Evolutionary conservation across 108 stramenopile species (phyloP), one percentile per base, ranked within the genome.

Genomic region (Cyclotella baltica): DNA sequence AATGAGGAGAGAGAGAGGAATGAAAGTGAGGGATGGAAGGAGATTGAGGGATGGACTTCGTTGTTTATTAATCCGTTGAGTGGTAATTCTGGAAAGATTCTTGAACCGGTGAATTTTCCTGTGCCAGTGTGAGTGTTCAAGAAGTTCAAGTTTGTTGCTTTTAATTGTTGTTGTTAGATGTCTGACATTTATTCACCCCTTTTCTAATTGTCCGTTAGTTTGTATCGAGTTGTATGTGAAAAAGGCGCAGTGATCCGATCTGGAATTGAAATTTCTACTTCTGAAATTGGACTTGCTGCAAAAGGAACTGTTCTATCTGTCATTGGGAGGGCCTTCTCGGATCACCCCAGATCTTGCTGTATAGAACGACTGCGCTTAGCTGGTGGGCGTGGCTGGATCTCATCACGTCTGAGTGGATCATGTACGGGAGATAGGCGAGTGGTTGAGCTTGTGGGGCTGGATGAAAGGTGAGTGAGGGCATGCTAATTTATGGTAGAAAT

Each of bases 311-410:
- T 84, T 4, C 69, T 94, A n/a, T 71, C 83, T n/a, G 81, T 96
- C 35, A 74, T 79, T 19, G 88, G 81, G 10, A 87, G 93, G 71
- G 78, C 85, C 0, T 97, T 85, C 85, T 83, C 86, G 4, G 90
- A 94, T 53, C 87, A 92, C 70, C 97, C 95, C 11, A 67, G 81
- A 9, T 73, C 90, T 11, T 66, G 85, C 28, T 97, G 97, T 78
- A 86, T 95, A 18, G 90, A 92, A 72, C 88, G 97, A 50, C 72
- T 97, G 27, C 78, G 83, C 61, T 69, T 97, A n/a, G 85, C 91
- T 5, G 95, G 90, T 4, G 86, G 89, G 53, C 87, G 83, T 15
- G 96, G 96, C 3, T 97, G 96, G 96, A 86, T 97, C 9, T 86
- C 80, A 67, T 65, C 84, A 30, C 77, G 77, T 23, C 65, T 88